These are phyloP conservation scores for Thalia dealbata DNA, from an alignment of 176 grass and related monocot genomes.

Conservation along the genomic window DNA sequence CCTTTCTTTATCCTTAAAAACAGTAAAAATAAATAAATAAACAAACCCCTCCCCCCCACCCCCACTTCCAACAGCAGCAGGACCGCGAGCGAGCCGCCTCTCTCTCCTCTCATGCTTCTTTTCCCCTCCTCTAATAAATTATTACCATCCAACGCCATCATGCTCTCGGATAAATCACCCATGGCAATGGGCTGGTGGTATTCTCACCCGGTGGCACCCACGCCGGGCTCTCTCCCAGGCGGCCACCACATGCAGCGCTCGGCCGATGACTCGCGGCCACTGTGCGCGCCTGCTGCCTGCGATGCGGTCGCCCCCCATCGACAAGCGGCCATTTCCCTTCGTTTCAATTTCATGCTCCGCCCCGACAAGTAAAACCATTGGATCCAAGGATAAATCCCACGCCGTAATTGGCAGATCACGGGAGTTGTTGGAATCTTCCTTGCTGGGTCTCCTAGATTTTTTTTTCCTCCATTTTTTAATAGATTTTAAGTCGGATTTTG, in stretches of 20 bases:
- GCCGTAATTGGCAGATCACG: slow-evolving; percentile 9
- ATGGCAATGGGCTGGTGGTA: not conserved
- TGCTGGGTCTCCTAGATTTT: not conserved
- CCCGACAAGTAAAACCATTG: slow-evolving; percentile 13
- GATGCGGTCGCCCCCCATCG: not conserved
- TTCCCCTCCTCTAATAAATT: slow-evolving; percentile 3
- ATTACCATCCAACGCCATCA: not conserved
- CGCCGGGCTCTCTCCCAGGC: not conserved
- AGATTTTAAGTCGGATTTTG: not conserved
- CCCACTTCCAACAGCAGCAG: slow-evolving; percentile 3
- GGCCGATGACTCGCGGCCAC: not conserved
- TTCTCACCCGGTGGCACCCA: not conserved
- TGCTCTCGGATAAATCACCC: not conserved
- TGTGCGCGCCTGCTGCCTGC: not conserved
- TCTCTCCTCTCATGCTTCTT: slow-evolving; percentile 4
- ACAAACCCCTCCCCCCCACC: not conserved
- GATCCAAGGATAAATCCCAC: slow-evolving; percentile 6
- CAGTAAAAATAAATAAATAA: not conserved
- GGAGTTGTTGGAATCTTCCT: not conserved
- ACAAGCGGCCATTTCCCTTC: not conserved
- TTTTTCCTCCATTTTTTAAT: not conserved
- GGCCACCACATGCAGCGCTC: not conserved
- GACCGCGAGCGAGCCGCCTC: not conserved
- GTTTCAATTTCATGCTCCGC: not conserved
- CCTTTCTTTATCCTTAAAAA: slow-evolving; percentile 9